phyloP scores from a whole-genome alignment of 2,329 filamentous ascomycete species.

The Botryotinia calthae region DNA sequence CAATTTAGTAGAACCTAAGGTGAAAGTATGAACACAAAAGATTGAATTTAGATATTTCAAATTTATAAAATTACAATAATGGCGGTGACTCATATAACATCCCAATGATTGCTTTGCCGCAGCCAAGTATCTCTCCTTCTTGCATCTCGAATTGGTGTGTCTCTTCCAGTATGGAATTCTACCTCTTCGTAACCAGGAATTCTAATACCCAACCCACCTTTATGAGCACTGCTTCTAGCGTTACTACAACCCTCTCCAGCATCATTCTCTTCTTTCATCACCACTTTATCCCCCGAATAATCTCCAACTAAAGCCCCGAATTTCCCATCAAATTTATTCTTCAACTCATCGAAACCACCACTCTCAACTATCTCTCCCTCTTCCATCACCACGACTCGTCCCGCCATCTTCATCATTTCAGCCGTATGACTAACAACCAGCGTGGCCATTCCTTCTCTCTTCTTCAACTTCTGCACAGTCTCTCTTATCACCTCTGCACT shows the following conservation, averaged over 20 bases:
- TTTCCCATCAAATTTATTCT: conserved; percentile 23
- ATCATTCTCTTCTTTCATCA: background rate
- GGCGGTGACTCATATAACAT: background rate
- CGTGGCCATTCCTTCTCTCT: conserved; percentile 57
- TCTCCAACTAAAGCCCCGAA: conserved; percentile 31
- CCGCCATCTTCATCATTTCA: conserved; percentile 83
- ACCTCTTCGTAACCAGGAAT: background rate
- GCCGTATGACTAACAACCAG: conserved; percentile 77
- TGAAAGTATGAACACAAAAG: background rate
- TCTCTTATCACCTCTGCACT: conserved; percentile 62
- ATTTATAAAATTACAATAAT: background rate
- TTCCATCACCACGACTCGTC: conserved; percentile 72
- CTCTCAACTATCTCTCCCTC: conserved; percentile 63
- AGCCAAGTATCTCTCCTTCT: conserved; percentile 14
- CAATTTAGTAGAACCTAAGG: background rate
- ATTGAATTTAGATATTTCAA: background rate
- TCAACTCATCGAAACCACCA: conserved; percentile 64
- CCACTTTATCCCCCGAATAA: background rate
- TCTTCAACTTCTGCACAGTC: conserved; percentile 53
- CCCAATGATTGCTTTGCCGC: background rate
- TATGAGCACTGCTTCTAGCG: background rate
- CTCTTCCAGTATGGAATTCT: background rate
- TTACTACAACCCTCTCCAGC: conserved; percentile 2
- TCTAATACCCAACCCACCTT: background rate
- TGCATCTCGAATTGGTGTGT: background rate